Percentiles rank a stretch among this genome's conserved stretches.
Evolutionary conservation across 352 stramenopile species (phyloP).

Genomic region (Globisporangium cylindrosporum): DNA sequence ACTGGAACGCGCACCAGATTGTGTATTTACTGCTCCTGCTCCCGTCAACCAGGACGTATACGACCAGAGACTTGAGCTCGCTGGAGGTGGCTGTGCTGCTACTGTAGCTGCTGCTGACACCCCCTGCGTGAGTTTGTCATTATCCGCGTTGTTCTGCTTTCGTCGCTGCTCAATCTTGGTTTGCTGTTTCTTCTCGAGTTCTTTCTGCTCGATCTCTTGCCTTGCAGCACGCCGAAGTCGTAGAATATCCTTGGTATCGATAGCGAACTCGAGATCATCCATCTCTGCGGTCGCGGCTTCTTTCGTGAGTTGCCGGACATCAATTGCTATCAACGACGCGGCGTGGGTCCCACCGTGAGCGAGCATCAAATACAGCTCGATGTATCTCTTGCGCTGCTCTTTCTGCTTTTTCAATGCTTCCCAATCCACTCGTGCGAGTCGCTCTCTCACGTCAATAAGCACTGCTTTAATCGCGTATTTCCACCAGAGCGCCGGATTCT

Average conservation of each 20-base stretch:
- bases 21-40: conserved; percentile 2
- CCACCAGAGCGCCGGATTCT: conserved; percentile 69
- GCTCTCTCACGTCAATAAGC: conserved; percentile 67
- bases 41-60: conserved; percentile 69
- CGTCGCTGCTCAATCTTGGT: conserved; percentile 27
- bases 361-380: conserved; percentile 49
- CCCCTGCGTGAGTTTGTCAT: background rate
- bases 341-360: conserved; percentile 25
- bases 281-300: conserved; percentile 43
- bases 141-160: conserved; percentile 8
- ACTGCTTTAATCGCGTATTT: conserved; percentile 71
- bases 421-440: conserved; percentile 70
- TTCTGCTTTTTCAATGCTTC: conserved; percentile 38
- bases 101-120: conserved; percentile 1
- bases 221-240: conserved; percentile 50
- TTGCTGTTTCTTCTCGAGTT: conserved; percentile 34
- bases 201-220: conserved; percentile 32
- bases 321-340: conserved; percentile 33
- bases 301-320: conserved; percentile 44
- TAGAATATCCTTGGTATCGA: conserved; percentile 75
- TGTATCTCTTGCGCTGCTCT: conserved; percentile 46
- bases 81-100: conserved; percentile 23
- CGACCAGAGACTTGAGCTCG: conserved; percentile 58
- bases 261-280: conserved; percentile 62
- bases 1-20: background rate